Conservation (phyloP, 768 basidiomycete genomes). For the Xerocomellus chrysenteron region DNA sequence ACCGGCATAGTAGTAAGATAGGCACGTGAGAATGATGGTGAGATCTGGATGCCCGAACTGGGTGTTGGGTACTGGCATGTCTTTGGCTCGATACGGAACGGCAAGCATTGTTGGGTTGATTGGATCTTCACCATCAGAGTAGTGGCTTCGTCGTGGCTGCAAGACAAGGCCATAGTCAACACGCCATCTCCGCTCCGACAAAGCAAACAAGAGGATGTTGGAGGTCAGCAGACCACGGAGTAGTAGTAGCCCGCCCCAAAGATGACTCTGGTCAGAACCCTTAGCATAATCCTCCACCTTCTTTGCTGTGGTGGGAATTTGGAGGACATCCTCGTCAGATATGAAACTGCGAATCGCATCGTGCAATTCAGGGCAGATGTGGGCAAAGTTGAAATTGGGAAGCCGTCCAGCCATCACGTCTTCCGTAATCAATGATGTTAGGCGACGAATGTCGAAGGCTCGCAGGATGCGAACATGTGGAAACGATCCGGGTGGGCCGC, state of each 20-base stretch:
- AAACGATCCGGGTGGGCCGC: conserved; percentile 1
- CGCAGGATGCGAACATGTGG: conserved; percentile 5
- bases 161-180: conserved; percentile 37
- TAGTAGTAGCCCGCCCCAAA: conserved; percentile 2
- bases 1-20: conserved; percentile 33
- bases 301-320: background rate
- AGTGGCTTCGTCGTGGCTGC: no score
- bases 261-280: background rate
- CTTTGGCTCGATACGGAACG: conserved; percentile 37
- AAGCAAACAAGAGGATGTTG: conserved; percentile 23
- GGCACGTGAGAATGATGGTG: conserved; percentile 29
- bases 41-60: conserved; percentile 39
- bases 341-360: conserved; percentile 15
- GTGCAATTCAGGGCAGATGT: background rate
- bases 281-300: conserved; percentile 2
- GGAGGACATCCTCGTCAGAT: background rate
- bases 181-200: conserved; percentile 33
- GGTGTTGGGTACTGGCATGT: conserved; percentile 29
- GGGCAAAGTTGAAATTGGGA: conserved; percentile 8
- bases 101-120: no score
- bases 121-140: no score
- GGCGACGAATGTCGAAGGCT: background rate
- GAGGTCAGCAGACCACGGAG: conserved; percentile 32
- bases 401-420: conserved; percentile 12
- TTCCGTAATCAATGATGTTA: background rate